A percentile compares a stretch with the other conserved stretches of the same genome.
phyloP scores from a whole-genome alignment of 2,329 filamentous ascomycete species.

The Diaporthe vaccinii region DNA sequence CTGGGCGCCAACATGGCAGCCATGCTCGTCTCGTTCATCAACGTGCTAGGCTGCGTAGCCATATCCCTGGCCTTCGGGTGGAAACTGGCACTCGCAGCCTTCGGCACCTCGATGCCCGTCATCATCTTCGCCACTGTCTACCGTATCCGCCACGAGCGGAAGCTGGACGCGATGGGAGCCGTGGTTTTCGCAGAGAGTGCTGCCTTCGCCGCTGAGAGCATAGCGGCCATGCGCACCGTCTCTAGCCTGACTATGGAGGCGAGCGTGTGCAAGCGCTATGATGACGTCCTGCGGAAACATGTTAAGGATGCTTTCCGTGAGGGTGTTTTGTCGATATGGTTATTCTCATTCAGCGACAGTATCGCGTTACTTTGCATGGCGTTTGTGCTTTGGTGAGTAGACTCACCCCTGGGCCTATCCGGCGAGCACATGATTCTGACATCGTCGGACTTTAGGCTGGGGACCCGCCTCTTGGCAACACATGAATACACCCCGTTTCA shows the following conservation, averaged over 20 bases:
- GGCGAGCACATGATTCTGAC: constrained; percentile 23
- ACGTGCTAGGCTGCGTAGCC: constrained; percentile 59
- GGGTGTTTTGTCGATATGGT: constrained; percentile 24
- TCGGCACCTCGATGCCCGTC: constrained; percentile 51
- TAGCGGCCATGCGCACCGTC: constrained; percentile 74
- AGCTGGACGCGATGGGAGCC: constrained; percentile 70
- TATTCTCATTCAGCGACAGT: constrained; percentile 18
- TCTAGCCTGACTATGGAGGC: constrained; percentile 72
- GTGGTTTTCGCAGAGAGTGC: constrained; percentile 72
- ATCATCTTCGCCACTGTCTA: constrained; percentile 53
- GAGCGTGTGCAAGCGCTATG: constrained; percentile 60
- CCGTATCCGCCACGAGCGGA: constrained; percentile 65
- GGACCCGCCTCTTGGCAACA: constrained; percentile 47
- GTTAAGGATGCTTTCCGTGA: constrained; percentile 42
- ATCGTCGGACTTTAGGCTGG: constrained; percentile 62
- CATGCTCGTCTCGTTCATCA: constrained; percentile 73
- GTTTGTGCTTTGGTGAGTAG: constrained; percentile 63
- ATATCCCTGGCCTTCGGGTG: constrained; percentile 81
- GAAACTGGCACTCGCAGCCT: constrained; percentile 77
- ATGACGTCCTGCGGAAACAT: constrained; percentile 52
- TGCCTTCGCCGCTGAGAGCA: constrained; percentile 73
- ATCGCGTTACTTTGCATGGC: constrained; percentile 9
- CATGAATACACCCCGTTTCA: constrained; percentile 51
- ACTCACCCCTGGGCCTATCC: constrained; percentile 46
- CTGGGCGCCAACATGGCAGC: constrained; percentile 68